Evolutionary conservation across 352 stramenopile species (phyloP), one percentile per base, ranked within the genome.

Genomic region (Globisporangium orthogonon): DNA sequence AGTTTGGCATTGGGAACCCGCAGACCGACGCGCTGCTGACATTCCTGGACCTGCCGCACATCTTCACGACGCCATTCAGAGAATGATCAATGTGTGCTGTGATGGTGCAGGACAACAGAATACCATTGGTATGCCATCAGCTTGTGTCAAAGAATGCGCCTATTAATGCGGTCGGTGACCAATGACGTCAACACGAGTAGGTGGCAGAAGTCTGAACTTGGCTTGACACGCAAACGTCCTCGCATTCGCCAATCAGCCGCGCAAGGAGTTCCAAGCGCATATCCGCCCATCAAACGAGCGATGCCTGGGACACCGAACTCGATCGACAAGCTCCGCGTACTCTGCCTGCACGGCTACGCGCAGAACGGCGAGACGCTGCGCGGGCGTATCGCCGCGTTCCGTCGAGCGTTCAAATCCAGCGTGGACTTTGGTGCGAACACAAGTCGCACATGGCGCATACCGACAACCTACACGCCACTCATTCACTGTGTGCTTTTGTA

Each of bases 331-430:
- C 71, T 73, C 18, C 83, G 83, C 46, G 74, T 95, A 7, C 67
- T 95, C n/a, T 95, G 85, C 65, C 73, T 95, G 29, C 85, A 95
- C 58, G 85, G 85, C 40, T 90, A 92, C 62, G 79, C 81, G 56
- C 85, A 95, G 67, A 86, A 83, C 62, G 77, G 70, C 29, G 60
- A 76, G 50, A 93, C 87, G 59, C 59, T 95, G 33, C 83, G 75
- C 48, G 81, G 71, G 5, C 78, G 83, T 58, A 90, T 94, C 18
- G 77, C 81, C 6, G 79, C 78, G 11, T 84, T 86, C 52, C 76
- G 81, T 7, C 73, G 85, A 18, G 66, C 74, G 43, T 88, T 93
- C 60, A 91, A 89, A 62, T 87, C 74, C 23, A 88, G 63, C 31
- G 70, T 89, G 17, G 83, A 95, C 54, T 94, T 95, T 49, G 83